Evolutionary conservation across 2,329 filamentous ascomycete species (phyloP), one percentile per base, ranked within the genome.

Genomic region (Ophiostoma sp.): DNA sequence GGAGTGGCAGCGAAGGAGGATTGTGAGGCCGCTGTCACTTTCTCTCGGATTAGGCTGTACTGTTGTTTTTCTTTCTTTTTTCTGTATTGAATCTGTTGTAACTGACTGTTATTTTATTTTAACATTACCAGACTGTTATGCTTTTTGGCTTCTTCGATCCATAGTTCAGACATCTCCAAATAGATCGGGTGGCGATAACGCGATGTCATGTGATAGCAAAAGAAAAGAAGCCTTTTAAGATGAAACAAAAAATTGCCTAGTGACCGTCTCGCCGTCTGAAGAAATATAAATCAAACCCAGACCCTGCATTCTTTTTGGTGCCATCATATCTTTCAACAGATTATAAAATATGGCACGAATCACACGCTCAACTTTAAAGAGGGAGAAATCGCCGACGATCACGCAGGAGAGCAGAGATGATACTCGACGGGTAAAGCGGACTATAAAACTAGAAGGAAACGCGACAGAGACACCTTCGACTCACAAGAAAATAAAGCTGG

Each of bases 151-250:
- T 10, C 20, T 33, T 62, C 17, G 23, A 35, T 64, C 27, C 15
- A 15, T 64, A 15, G n/a, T 27, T 57, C 8, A 27, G n/a, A 27
- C 52, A 57, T 57, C 23, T 13, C 11, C 52, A 23, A 27, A 13
- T 27, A 27, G 52, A 65, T 36, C 62, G 33, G 62, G 62, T 65
- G 62, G 62, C 62, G 62, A 65, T 6, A 65, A 65, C 33, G 35
- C 33, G 35, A 6, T 65, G 17, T 65, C 62, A 65, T 65, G 62
- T 65, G 62, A 65, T 65, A 33, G 23, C 8, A 39, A 15, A 65
- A 65, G 31, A n/a, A 65, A 39, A 39, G 35, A 36, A 15, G n/a
- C 7, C 11, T 39, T 4, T 48, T 39, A 17, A 20, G 20, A 39
- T 23, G 20, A 11, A 36, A 65, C 17, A 36, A 23, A 65, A 33